A percentile compares a stretch with the other conserved stretches of the same genome.
Conservation (phyloP, 495 filamentous ascomycete genomes). For the Apiosordaria backusii region DNA sequence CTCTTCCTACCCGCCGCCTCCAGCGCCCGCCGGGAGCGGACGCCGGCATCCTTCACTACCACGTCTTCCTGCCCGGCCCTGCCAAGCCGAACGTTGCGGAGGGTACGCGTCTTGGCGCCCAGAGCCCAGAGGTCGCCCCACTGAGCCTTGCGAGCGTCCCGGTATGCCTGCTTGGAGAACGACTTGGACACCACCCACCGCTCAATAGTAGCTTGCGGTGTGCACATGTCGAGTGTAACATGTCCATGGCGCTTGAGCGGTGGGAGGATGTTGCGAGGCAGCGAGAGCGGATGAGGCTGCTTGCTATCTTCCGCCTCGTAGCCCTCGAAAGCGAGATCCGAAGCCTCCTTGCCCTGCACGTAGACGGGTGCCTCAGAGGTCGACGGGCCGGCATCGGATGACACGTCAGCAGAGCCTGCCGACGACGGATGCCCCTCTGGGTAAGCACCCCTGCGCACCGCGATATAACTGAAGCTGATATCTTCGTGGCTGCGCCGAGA, state of each 20-base stretch:
- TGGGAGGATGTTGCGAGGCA: slow-evolving; percentile 73
- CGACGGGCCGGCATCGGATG: slow-evolving; percentile 8
- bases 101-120: slow-evolving; percentile 80
- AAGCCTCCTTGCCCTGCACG: slow-evolving; percentile 27
- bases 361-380: neutral
- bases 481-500: slow-evolving; percentile 80
- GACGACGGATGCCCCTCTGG: slow-evolving; percentile 33
- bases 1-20: slow-evolving; percentile 25
- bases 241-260: slow-evolving; percentile 86
- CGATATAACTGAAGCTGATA: slow-evolving; percentile 81
- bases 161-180: slow-evolving; percentile 75
- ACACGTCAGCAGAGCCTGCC: neutral
- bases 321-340: slow-evolving; percentile 39
- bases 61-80: slow-evolving; percentile 29
- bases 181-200: slow-evolving; percentile 88
- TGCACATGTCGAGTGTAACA: slow-evolving; percentile 87
- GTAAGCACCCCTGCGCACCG: slow-evolving; percentile 70
- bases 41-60: slow-evolving; percentile 36
- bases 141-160: slow-evolving; percentile 80
- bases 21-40: slow-evolving; percentile 35
- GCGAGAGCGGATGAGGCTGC: slow-evolving; percentile 56
- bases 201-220: slow-evolving; percentile 79
- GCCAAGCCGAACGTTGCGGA: slow-evolving; percentile 59
- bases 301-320: slow-evolving; percentile 32
- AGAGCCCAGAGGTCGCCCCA: slow-evolving; percentile 98